A percentile compares a stretch with the other conserved stretches of the same genome.
These are phyloP conservation scores for Colletotrichum sp. DNA, from an alignment of 2,329 filamentous ascomycete species.

Conservation along the genomic window DNA sequence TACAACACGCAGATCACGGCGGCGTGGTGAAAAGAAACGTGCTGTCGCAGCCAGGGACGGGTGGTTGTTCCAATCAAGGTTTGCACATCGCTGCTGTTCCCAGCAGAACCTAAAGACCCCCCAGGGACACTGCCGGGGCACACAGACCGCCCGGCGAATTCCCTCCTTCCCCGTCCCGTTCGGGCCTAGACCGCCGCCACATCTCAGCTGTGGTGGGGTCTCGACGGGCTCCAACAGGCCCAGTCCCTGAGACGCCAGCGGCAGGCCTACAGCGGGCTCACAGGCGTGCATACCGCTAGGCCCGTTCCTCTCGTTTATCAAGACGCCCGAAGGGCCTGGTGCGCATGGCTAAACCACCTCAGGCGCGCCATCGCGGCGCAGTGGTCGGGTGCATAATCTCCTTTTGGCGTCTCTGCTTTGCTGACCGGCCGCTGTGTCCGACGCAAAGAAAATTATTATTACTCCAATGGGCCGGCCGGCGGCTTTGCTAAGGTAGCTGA, in stretches of 20 bases:
- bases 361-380: slow-evolving; percentile 12
- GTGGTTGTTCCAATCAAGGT: not conserved
- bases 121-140: not conserved
- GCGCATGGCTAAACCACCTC: not conserved
- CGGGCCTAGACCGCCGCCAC: not conserved
- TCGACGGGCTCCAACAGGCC: not conserved
- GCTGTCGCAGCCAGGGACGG: not conserved
- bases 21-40: not conserved
- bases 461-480: not conserved
- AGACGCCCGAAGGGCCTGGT: not conserved
- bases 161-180: not conserved
- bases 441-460: not conserved
- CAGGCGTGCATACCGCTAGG: not conserved
- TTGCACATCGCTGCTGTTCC: not conserved
- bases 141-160: not conserved
- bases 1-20: not conserved
- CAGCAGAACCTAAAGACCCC: not conserved
- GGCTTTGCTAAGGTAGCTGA: not conserved
- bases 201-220: not conserved
- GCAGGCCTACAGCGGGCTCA: not conserved
- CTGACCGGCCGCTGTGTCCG: not conserved
- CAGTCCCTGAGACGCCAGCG: not conserved
- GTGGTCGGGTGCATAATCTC: slow-evolving; percentile 2
- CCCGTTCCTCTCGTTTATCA: not conserved
- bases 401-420: not conserved